Evolutionary conservation across 352 stramenopile species (phyloP), one percentile per base, ranked within the genome.

Genomic region (Phytophthora uliginosa): DNA sequence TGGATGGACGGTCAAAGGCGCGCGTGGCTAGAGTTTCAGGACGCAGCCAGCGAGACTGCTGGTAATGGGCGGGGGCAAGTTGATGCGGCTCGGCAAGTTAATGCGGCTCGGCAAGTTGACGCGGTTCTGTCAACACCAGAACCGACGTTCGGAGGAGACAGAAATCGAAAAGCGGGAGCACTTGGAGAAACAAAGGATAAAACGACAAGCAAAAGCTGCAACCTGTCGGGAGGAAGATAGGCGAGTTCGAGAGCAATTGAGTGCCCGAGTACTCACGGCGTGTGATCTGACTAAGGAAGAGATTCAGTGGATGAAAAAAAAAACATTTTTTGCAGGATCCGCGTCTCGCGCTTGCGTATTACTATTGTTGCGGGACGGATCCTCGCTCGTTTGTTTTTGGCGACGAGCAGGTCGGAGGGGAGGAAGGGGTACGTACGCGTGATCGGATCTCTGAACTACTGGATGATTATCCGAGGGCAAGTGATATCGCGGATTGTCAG

Each of bases 281-380:
- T 17, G 20, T 10, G n/a, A 18, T 24, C 5, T 56, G 12, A 22
- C 50, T 2, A 22, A 67, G 1, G 62, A 63, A 4, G 62, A 69
- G 17, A 51, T 69, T 22, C 15, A 18, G n/a, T 62, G 51, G 51
- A 64, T 71, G 42, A 33, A 24, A 7, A 40, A 61, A 9, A 47
- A 22, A 12, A 4, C n/a, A 33, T 20, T 77, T 69, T n/a, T 66
- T 62, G 3, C 42, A 28, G 24, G 53, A 73, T 47, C 63, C 70
- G 1, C 58, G 24, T 3, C 53, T 73, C 7, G 63, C 63, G 0
- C 48, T 77, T n/a, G 62, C n/a, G 4, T 76, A 69, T 36, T 76
- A 69, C 26, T 66, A 76, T 28, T 76, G 63, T 22, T 72, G 63
- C 38, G 62, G 38, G 5, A 47, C 36, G 0, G 18, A 76, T 18